Conservation (phyloP, 1,139 yeast genomes). For the Zygoascus hellenicus region DNA sequence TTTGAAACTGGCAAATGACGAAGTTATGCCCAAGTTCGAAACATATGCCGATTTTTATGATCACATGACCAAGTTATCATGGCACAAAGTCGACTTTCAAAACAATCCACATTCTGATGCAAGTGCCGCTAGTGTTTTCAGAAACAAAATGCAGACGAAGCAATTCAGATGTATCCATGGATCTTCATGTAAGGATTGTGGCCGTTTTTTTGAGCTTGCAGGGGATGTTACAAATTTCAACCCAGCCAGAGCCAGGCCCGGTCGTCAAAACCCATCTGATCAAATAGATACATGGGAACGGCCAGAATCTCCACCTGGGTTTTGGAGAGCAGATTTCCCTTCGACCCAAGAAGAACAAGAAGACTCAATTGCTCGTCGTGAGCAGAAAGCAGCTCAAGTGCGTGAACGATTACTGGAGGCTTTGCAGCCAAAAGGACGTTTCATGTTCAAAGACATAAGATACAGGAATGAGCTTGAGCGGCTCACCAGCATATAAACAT, state of each 20-base stretch:
- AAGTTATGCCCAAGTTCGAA: slow-evolving; percentile 2
- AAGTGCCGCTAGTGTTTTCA: slow-evolving; percentile 22
- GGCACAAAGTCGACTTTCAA: slow-evolving; percentile 27
- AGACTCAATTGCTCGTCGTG: slow-evolving; percentile 20
- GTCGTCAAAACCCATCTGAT: slow-evolving; percentile 22
- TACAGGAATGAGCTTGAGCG: slow-evolving; percentile 12
- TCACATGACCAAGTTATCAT: slow-evolving; percentile 4
- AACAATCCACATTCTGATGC: slow-evolving; percentile 23
- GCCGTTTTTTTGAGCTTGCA: slow-evolving; percentile 24
- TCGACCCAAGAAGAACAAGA: slow-evolving; percentile 27
- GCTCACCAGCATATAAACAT: neutral
- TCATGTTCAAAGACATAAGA: slow-evolving; percentile 20
- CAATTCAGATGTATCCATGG: slow-evolving; percentile 28
- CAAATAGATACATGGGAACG: slow-evolving; percentile 19
- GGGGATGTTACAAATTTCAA: slow-evolving; percentile 17
- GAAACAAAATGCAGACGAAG: slow-evolving; percentile 24
- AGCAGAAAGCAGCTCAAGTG: slow-evolving; percentile 16
- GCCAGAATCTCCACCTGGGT: slow-evolving; percentile 31
- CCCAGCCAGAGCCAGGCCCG: slow-evolving; percentile 16
- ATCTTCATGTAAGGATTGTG: slow-evolving; percentile 25
- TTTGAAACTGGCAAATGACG: neutral
- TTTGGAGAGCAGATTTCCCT: slow-evolving; percentile 32
- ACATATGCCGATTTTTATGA: slow-evolving; percentile 1
- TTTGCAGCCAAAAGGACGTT: slow-evolving; percentile 19
- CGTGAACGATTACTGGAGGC: slow-evolving; percentile 21